Base-by-base conservation (phyloP, 257 asterid species). In the Catharanthus roseus region DNA sequence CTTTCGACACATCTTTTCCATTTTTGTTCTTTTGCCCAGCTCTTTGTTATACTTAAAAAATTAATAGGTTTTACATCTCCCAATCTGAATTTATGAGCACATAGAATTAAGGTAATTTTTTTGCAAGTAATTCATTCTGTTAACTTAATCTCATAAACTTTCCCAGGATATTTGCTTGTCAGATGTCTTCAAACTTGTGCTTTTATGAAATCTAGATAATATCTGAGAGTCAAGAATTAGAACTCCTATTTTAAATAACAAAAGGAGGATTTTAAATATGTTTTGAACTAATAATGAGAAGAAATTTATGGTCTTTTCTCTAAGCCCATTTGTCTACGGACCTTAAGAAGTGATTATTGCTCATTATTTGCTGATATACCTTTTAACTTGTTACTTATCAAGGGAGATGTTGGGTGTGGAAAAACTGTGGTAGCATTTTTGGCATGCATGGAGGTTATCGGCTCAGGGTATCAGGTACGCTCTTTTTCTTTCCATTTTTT, bases 321-420 rank as follows among this genome's bases (percentile, higher is more conserved):
- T 62, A 8, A 62, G 29, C 15, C 28, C 45, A 31, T 34, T 19
- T 34, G 5, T 31, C 45, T 61, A 18, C 44, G 34, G 44, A n/a
- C 45, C 67, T 61, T 61, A 61, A 34, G 16, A 61, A 4, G 39
- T 61, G 26, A 61, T 33, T 61, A 33, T 33, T 60, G 23, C 44
- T 61, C 18, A 33, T 18, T 61, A 62, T 62, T 34, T 8, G 28
- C 45, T 71, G 67, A 56, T 39, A 33, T 39, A 68, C 33, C 26
- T 71, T 16, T 28, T 31, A 23, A 58, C 44, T 63, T 71, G 50
- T 53, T 63, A 66, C 41, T 70, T 71, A 44, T 68, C 81, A 93
- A 42, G 98, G 98, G 97, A 72, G 97, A 93, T 72, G 98, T 93
- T 84, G 97, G 98, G 76, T 93, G 97, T 68, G 98, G 98, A 68